Base-by-base conservation (phyloP, 2,329 filamentous ascomycete genomes). In the Torrubiella hemipterigena region DNA sequence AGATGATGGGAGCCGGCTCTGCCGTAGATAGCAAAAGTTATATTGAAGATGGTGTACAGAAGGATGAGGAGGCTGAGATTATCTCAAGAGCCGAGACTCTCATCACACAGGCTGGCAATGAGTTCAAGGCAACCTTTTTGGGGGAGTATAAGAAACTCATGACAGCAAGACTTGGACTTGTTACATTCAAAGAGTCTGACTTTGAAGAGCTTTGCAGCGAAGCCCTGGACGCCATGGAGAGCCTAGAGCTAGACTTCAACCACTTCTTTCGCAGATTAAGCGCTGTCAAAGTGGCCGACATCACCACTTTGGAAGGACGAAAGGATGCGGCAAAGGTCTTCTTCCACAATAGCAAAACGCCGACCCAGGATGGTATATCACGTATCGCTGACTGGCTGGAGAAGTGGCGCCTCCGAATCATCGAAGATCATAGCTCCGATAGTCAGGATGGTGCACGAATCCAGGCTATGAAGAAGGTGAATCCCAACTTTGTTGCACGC, bases 401-500 rank as follows among this genome's bases (percentile, higher is more conserved):
- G n/a, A 71, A 65, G 37, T 98, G 87, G 84, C 69, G 73, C 15
- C 59, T 58, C 7, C 69, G 87, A 15, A 58, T 87, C 0, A 50
- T 76, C 6, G 77, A 89, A 45, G 85, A 94, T 46, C 93, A 83
- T 84, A 69, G 69, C 4, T 61, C 64, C 6, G 62, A 62, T 4
- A 56, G 56, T 1, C 51, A 49, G 3, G 38, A 26, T 17, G 49
- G 51, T 3, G 59, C 51, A 2, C 47, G 51, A 12, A 78, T 93
- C 28, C 61, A 57, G 4, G 72, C 70, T 10, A 96, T 96, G 91
- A 84, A 81, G 59, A 65, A 61, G 17, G 81, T 87, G 15, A 98
- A 98, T 49, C 91, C 91, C 3, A 94, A 83, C 59, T 98, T 98
- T 47, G 65, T 95, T 1, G 85, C 91, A 1, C 73, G 86, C 28